Percentiles rank a stretch among this genome's conserved stretches.
phyloP scores from a whole-genome alignment of 371 early-diverging fungal species.

The Rhizopus microsporus region DNA sequence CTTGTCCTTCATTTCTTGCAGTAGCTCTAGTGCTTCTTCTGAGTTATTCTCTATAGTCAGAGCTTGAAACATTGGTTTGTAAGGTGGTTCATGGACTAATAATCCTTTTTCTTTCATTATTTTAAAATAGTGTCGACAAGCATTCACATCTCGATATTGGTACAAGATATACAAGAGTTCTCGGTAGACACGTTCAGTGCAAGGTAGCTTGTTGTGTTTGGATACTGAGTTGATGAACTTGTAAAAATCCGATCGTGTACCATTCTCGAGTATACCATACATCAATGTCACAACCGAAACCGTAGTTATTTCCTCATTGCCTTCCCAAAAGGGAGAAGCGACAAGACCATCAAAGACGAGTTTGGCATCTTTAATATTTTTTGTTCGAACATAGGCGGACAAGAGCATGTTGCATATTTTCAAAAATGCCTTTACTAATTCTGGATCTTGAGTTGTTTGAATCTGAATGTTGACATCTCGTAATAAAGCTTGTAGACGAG shows the following conservation, averaged over 20 bases:
- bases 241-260: constrained; percentile 21
- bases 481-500: constrained; percentile 25
- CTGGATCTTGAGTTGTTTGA: neutral
- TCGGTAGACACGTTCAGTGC: neutral
- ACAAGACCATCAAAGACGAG: constrained; percentile 36
- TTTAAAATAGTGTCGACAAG: constrained; percentile 2
- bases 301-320: constrained; percentile 8
- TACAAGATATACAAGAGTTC: neutral
- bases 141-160: neutral
- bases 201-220: neutral
- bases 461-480: constrained; percentile 25
- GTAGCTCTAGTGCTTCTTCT: constrained; percentile 24
- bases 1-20: constrained; percentile 41
- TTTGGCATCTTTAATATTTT: constrained; percentile 32
- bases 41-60: constrained; percentile 18
- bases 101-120: constrained; percentile 17
- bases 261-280: constrained; percentile 24
- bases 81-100: constrained; percentile 7
- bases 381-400: constrained; percentile 21
- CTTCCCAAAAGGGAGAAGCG: constrained; percentile 2
- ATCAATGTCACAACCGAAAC: constrained; percentile 28
- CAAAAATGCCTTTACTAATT: constrained; percentile 17
- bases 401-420: constrained; percentile 43
- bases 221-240: constrained; percentile 9
- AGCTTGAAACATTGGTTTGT: constrained; percentile 27